Evolutionary conservation across 495 filamentous ascomycete genomes (phyloP), one percentile per base, ranked within the genome.

Genomic region (Xylaria intraflava): DNA sequence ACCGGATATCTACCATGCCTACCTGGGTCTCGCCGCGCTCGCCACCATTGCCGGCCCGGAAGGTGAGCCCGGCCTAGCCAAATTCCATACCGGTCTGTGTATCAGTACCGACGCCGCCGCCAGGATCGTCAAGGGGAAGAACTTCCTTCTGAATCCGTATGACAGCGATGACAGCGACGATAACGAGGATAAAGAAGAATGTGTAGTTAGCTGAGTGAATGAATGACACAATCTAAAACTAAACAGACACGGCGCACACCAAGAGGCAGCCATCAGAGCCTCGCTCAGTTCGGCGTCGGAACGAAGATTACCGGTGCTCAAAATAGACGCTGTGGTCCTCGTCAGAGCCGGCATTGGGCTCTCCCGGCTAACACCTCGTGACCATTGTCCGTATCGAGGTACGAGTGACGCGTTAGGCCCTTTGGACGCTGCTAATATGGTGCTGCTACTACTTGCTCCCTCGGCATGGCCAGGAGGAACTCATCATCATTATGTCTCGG

Each of bases 1-100:
- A 54, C 93, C 93, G 73, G 93, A 98, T 70, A 78, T 96, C 23
- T 84, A 95, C 58, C 93, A 98, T 62, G 87, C 86, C 1, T 95
- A 88, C 67, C 83, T 97, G 47, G 93, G 92, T 3, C 78, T 97
- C 33, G 83, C 90, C 0, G 83, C 84, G 3, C 71, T 98, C 20
- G 83, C 83, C 0, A 78, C 80, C 12, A 78, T 89, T 67, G 77
- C 77, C 8, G 81, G 51, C 20, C 43, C 51, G 16, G 53, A 61
- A 20, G 62, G 56, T 14, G 56, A 74, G 64, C 72, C 47, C 72
- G 66, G 83, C 0, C 53, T 92, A 24, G 78, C 75, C 29, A 58
- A 62, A 17, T 71, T 89, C n/a, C 89, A 95, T 66, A 72, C 86
- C 10, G 75, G 76, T 6, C 65, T 92, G 36, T 90, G 87, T 58